Conservation (phyloP, 2,329 filamentous ascomycete genomes). For the Fusarium sacchari region DNA sequence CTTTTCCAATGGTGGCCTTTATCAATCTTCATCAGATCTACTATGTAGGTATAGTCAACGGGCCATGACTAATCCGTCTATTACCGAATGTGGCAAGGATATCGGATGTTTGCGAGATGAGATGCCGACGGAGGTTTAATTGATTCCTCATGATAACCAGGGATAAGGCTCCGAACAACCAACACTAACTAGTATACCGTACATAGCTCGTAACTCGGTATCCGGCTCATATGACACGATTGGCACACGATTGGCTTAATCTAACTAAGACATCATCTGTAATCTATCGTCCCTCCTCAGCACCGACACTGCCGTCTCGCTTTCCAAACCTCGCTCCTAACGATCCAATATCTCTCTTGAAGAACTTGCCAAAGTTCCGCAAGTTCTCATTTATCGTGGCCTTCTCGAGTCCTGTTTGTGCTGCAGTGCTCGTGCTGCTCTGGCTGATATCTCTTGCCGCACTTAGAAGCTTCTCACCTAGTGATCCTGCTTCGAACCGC, state of each 20-base stretch:
- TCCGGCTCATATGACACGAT: neutral
- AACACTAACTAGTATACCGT: neutral
- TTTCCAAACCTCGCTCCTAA: conserved; percentile 79
- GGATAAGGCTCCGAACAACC: conserved; percentile 1
- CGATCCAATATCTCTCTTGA: conserved; percentile 84
- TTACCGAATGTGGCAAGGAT: neutral
- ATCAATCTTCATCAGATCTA: conserved; percentile 29
- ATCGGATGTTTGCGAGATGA: neutral
- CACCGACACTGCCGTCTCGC: conserved; percentile 57
- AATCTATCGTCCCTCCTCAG: conserved; percentile 40
- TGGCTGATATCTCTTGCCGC: conserved; percentile 87
- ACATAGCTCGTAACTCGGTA: neutral
- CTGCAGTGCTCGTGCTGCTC: conserved; percentile 47
- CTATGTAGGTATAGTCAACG: too few relatives aligned
- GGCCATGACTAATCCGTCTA: conserved; percentile 12
- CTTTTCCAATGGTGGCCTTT: conserved; percentile 6
- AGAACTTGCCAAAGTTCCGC: conserved; percentile 96
- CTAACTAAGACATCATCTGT: neutral
- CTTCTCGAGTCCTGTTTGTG: conserved; percentile 61
- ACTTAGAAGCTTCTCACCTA: conserved; percentile 89
- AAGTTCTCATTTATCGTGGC: conserved; percentile 90
- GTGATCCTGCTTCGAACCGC: conserved; percentile 81
- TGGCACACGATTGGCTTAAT: neutral
- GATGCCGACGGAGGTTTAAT: conserved; percentile 1
- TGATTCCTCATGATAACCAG: conserved; percentile 36